phyloP scores from a whole-genome alignment of 2,329 filamentous ascomycete species.

The Aspergillus sp. region DNA sequence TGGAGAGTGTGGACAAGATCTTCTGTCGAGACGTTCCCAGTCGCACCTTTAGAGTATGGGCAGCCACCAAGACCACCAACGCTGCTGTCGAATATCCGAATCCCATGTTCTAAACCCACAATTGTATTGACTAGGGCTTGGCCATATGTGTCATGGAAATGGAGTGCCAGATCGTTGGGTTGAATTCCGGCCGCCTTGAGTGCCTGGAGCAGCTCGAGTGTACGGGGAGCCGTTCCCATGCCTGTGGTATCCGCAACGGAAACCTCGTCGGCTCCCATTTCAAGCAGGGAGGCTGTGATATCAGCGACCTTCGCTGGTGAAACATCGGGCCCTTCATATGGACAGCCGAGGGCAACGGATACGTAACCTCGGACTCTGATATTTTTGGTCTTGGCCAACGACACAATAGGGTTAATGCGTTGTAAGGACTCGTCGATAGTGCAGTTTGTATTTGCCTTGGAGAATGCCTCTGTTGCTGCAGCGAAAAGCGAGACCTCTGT shows the following conservation, averaged over 20 bases:
- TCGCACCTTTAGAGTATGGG: constrained; percentile 61
- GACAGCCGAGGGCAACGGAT: constrained; percentile 60
- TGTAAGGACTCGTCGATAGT: constrained; percentile 58
- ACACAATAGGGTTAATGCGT: constrained; percentile 55
- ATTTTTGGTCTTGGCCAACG: constrained; percentile 50
- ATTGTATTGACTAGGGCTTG: constrained; percentile 61
- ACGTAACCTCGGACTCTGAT: constrained; percentile 62
- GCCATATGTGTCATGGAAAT: constrained; percentile 65
- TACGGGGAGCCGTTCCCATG: constrained; percentile 62
- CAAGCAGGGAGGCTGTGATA: constrained; percentile 55
- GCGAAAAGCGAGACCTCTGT: constrained; percentile 61
- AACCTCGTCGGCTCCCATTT: constrained; percentile 63
- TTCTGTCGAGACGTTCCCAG: constrained; percentile 62
- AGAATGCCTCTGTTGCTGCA: constrained; percentile 61
- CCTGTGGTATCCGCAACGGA: constrained; percentile 63
- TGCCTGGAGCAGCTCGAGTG: constrained; percentile 53
- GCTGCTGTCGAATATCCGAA: constrained; percentile 60
- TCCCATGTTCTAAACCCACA: constrained; percentile 58
- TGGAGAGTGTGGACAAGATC: constrained; percentile 59
- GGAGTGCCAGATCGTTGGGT: constrained; percentile 56
- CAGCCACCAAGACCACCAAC: constrained; percentile 62
- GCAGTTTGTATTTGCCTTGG: constrained; percentile 63
- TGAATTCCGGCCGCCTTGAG: constrained; percentile 57
- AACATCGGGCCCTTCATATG: constrained; percentile 61
- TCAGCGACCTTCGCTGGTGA: constrained; percentile 57